Evolutionary conservation across 2,329 filamentous ascomycete genomes (phyloP), one percentile per base, ranked within the genome.

Genomic region (Exophiala lecanii-corni): DNA sequence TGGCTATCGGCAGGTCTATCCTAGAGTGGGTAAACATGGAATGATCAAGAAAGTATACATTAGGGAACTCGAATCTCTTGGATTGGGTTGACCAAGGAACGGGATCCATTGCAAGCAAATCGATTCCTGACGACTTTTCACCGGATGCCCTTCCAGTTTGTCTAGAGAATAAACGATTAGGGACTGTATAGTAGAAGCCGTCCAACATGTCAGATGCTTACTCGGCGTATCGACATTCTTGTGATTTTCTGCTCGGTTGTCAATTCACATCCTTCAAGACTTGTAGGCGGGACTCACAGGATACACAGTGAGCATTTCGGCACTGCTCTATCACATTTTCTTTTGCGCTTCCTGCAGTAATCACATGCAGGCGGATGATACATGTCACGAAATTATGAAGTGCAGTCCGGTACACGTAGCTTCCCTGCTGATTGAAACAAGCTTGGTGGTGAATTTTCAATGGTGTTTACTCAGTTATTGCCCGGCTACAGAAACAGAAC

Each of bases 231-330:
- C 30, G 30, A 13, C 30, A 32, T 5, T 32, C 30, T 13, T 32
- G n/a, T 12, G n/a, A 13, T 13, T 32, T 32, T 13, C 30, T 32
- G 30, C 6, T 32, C 5, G 30, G 30, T 5, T 5, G 17, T 13
- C 30, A 5, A 32, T 16, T 32, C 5, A 32, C 30, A 32, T 13
- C 6, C n/a, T 5, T 32, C 12, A 7, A 13, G 30, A 32, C 17
- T 13, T 28, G 25, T 7, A 28, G 7, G 9, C 25, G n/a, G 30
- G n/a, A 16, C 30, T 32, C 17, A 32, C 30, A 32, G 5, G 12
- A 32, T 5, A 32, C 30, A 32, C n/a, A 32, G 30, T 32, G 30
- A 32, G 30, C 30, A 32, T 32, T 16, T 32, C 25, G 25, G 25
- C n/a, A n/a, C n/a, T 28, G 7, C 25, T 28, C 25, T 7, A 28